phyloP scores from a whole-genome alignment of 1,139 yeast species.

The Taiozyma onychis region DNA sequence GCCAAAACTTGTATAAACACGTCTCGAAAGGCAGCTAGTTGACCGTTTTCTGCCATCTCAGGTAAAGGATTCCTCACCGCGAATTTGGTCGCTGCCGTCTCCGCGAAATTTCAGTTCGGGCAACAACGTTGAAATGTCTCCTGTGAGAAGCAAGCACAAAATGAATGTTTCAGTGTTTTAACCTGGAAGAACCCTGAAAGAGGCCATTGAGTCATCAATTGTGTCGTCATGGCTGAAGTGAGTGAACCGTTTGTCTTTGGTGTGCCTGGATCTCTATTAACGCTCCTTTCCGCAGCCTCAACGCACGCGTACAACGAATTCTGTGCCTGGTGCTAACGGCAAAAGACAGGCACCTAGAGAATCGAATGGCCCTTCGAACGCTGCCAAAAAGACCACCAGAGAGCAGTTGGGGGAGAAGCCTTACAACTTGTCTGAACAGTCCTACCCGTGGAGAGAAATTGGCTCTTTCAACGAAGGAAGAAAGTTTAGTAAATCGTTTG shows the following conservation, averaged over 20 bases:
- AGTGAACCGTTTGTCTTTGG: background rate
- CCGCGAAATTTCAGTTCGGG: slow-evolving; percentile 15
- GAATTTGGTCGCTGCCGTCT: background rate
- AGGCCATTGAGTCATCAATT: background rate
- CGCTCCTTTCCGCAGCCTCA: background rate
- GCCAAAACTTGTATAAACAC: background rate
- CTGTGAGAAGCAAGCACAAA: background rate
- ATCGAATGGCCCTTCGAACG: background rate
- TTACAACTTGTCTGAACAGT: slow-evolving; percentile 1
- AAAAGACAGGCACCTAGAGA: background rate
- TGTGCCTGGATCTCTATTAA: background rate
- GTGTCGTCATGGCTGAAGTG: slow-evolving; percentile 1
- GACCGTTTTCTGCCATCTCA: no score
- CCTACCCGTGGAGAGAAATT: slow-evolving; percentile 37
- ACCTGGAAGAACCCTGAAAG: background rate
- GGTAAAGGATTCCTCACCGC: no score
- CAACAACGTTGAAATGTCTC: slow-evolving; percentile 4
- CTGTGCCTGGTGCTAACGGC: background rate
- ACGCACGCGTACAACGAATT: background rate
- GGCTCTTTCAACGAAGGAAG: slow-evolving; percentile 34
- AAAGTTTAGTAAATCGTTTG: slow-evolving; percentile 18
- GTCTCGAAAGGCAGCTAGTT: background rate
- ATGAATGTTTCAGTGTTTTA: background rate
- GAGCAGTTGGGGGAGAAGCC: background rate
- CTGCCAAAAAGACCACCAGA: background rate